phyloP scores from a whole-genome alignment of 2,329 filamentous ascomycete species.

The Ophiostoma ips region DNA sequence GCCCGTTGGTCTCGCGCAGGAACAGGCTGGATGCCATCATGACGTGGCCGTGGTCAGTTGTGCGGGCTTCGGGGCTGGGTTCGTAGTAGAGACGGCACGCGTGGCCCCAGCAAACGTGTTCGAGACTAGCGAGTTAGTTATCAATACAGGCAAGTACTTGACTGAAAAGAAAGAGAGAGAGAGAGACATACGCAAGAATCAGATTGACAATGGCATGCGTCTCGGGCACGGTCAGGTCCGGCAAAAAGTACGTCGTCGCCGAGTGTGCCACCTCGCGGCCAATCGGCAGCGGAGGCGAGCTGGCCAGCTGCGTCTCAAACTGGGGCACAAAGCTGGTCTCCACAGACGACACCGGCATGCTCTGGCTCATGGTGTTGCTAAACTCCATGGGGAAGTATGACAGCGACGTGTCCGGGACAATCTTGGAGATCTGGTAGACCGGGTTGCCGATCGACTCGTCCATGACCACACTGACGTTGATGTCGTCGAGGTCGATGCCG shows the following conservation, averaged over 20 bases:
- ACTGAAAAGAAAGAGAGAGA: neutral
- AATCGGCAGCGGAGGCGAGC: neutral
- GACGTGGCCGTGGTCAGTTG: slow-evolving; percentile 25
- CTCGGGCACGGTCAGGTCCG: slow-evolving; percentile 24
- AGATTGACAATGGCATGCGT: slow-evolving; percentile 37
- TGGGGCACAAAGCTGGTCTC: slow-evolving; percentile 3
- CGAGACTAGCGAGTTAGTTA: slow-evolving; percentile 25
- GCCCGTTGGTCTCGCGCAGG: slow-evolving; percentile 25
- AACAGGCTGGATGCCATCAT: slow-evolving; percentile 31
- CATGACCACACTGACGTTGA: slow-evolving; percentile 28
- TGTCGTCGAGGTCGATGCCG: slow-evolving; percentile 23
- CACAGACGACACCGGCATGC: slow-evolving; percentile 1
- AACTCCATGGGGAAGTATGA: neutral
- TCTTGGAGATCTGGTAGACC: slow-evolving; percentile 25
- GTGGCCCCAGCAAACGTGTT: slow-evolving; percentile 39
- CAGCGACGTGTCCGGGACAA: neutral
- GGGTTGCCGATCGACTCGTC: slow-evolving; percentile 29
- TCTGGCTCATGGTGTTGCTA: neutral
- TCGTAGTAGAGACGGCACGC: slow-evolving; percentile 23
- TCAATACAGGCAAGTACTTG: neutral
- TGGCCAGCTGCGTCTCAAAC: slow-evolving; percentile 6
- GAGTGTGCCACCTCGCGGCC: neutral
- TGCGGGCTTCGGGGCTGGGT: neutral
- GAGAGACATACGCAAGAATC: slow-evolving; percentile 32
- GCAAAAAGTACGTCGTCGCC: slow-evolving; percentile 7